These are phyloP conservation scores for Tolypocladium inflatum DNA, from an alignment of 2,329 filamentous ascomycete species.

Conservation along the genomic window DNA sequence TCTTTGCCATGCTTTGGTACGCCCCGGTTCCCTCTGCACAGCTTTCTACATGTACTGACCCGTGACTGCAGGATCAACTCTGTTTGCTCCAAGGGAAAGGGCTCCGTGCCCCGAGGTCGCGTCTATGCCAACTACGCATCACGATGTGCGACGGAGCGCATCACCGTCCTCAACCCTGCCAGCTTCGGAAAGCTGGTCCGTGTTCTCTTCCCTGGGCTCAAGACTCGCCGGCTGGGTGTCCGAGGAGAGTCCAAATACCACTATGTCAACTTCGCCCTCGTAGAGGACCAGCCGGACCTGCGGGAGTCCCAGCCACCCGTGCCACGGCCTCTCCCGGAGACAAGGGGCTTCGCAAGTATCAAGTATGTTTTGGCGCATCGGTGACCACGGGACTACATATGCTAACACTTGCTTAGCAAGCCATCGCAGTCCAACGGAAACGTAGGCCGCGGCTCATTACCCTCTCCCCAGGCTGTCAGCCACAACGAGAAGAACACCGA, in stretches of 20 bases:
- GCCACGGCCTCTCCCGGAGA: constrained; percentile 40
- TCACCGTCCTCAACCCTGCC: constrained; percentile 90
- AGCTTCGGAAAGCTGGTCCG: constrained; percentile 96
- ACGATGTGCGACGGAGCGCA: constrained; percentile 83
- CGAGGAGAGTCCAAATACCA: constrained; percentile 98
- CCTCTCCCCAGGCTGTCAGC: constrained; percentile 18
- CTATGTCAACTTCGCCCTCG: constrained; percentile 62
- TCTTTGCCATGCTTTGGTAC: constrained; percentile 85
- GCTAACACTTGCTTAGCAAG: constrained; percentile 20
- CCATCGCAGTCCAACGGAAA: constrained; percentile 20
- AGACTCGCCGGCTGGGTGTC: constrained; percentile 84
- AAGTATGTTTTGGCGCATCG: constrained; percentile 28
- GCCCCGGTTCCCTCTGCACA: constrained; percentile 15
- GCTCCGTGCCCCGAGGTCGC: constrained; percentile 81
- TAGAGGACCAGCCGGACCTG: constrained; percentile 44
- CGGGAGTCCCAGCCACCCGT: constrained; percentile 34
- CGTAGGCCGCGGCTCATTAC: constrained; percentile 13
- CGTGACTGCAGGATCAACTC: constrained; percentile 52
- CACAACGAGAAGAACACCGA: constrained; percentile 7
- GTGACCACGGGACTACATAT: neutral
- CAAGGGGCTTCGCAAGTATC: constrained; percentile 34
- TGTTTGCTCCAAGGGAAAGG: constrained; percentile 64
- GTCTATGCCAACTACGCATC: constrained; percentile 96
- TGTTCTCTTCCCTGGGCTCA: constrained; percentile 90
- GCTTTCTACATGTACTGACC: neutral